Percentiles rank a stretch among this genome's conserved stretches.
Conservation (phyloP, 805 yeast genomes). For the Wickerhamomyces ciferrii region DNA sequence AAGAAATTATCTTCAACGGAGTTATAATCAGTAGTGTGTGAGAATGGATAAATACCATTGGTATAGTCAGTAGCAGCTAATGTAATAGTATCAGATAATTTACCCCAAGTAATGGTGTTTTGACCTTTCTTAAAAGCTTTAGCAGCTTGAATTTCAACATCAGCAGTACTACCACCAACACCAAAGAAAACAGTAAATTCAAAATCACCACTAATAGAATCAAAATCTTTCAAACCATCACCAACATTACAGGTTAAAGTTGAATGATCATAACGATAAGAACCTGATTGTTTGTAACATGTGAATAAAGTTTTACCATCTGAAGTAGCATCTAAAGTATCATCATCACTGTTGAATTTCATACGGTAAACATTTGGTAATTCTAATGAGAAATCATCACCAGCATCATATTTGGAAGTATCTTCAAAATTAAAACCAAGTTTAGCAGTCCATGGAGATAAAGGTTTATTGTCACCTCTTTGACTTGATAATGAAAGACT, state of each 20-base stretch:
- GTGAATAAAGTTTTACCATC: slow-evolving; percentile 23
- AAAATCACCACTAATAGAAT: slow-evolving; percentile 23
- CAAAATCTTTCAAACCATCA: slow-evolving; percentile 12
- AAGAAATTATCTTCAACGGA: slow-evolving; percentile 26
- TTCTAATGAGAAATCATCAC: slow-evolving; percentile 21
- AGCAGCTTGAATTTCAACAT: slow-evolving; percentile 27
- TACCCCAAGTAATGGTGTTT: slow-evolving; percentile 21
- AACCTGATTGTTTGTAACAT: slow-evolving; percentile 30
- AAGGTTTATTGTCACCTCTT: slow-evolving; percentile 18
- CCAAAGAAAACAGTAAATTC: slow-evolving; percentile 25
- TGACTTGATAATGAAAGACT: slow-evolving; percentile 3
- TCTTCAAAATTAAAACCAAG: slow-evolving; percentile 21
- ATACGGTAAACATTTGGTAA: slow-evolving; percentile 29
- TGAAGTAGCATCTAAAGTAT: slow-evolving; percentile 13
- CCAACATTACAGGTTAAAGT: slow-evolving; percentile 24
- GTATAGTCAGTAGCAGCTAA: slow-evolving; percentile 18
- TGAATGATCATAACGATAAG: slow-evolving; percentile 24
- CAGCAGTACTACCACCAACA: slow-evolving; percentile 27
- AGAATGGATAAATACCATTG: slow-evolving; percentile 17
- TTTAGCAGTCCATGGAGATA: slow-evolving; percentile 27
- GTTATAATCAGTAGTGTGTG: slow-evolving; percentile 27
- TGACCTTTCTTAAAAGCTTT: slow-evolving; percentile 22
- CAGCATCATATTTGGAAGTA: slow-evolving; percentile 14
- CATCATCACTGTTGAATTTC: slow-evolving; percentile 21
- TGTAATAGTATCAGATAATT: slow-evolving; percentile 20